A percentile compares a stretch with the other conserved stretches of the same genome.
Evolutionary conservation across 208 protist species (phyloP).

Genomic region (Angomonas desouzai): DNA sequence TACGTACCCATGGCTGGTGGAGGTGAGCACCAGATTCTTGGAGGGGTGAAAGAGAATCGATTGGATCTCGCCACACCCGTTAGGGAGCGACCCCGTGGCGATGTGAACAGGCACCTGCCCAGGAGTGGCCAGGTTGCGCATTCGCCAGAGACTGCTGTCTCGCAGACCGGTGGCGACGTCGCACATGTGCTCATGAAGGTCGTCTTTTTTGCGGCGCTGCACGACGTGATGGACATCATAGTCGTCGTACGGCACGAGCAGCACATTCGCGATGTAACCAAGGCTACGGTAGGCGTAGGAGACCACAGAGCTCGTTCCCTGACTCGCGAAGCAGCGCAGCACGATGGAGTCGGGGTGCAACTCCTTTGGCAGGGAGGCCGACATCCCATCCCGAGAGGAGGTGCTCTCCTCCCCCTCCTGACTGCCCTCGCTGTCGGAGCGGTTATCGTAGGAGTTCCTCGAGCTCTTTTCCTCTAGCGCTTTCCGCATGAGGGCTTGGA

Average conservation of each 20-base stretch:
- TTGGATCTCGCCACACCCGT: neutral
- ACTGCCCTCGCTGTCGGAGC: slow-evolving; percentile 1
- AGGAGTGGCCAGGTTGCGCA: neutral
- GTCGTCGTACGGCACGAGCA: slow-evolving; percentile 76
- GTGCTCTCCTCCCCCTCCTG: neutral
- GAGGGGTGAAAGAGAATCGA: slow-evolving; percentile 52
- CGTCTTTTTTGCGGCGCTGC: slow-evolving; percentile 51
- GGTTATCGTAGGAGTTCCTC: neutral
- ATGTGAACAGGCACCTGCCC: neutral
- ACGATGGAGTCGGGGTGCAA: slow-evolving; percentile 37
- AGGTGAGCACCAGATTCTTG: slow-evolving; percentile 42
- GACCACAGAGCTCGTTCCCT: slow-evolving; percentile 53
- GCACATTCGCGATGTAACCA: slow-evolving; percentile 59
- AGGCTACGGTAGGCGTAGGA: slow-evolving; percentile 65
- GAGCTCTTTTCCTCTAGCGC: neutral
- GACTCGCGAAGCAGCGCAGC: slow-evolving; percentile 43
- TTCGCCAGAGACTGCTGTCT: slow-evolving; percentile 9
- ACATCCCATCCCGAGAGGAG: neutral
- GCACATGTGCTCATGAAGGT: slow-evolving; percentile 38
- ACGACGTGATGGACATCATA: slow-evolving; percentile 64
- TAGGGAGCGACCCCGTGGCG: neutral
- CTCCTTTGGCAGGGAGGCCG: slow-evolving; percentile 5
- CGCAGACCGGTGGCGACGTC: slow-evolving; percentile 34
- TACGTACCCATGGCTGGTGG: slow-evolving; percentile 48
- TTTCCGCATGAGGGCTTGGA: neutral